Percentiles rank a stretch among this genome's conserved stretches.
Evolutionary conservation across 208 protist species (phyloP).

Genomic region (Leishmania guyanensis): DNA sequence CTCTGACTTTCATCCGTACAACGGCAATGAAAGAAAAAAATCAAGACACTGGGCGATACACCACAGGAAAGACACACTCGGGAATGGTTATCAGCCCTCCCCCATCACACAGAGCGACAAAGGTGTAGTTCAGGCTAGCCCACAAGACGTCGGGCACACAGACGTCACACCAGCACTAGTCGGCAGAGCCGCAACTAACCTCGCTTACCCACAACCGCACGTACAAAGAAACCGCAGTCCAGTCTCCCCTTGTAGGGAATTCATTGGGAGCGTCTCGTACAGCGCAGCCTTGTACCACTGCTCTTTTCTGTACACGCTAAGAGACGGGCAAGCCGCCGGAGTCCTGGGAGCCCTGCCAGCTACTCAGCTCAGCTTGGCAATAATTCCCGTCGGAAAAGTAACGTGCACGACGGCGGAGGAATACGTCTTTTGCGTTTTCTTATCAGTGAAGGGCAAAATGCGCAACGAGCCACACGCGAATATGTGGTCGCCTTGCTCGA

Average conservation of each 20-base stretch:
- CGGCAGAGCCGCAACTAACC: not conserved
- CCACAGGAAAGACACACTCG: not conserved
- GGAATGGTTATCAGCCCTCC: not conserved
- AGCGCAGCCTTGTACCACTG: not conserved
- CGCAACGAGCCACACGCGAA: slow-evolving; percentile 73
- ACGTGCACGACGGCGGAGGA: slow-evolving; percentile 69
- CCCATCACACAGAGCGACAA: not conserved
- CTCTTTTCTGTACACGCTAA: not conserved
- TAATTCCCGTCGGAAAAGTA: slow-evolving; percentile 23
- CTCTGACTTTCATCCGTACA: not conserved
- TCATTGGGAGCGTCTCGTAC: not conserved
- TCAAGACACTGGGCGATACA: not conserved
- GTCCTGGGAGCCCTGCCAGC: not conserved
- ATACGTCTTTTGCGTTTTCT: slow-evolving; percentile 54
- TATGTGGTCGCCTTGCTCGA: slow-evolving; percentile 49
- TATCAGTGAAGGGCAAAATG: slow-evolving; percentile 54
- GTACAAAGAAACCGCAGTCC: not conserved
- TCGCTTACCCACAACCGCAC: not conserved
- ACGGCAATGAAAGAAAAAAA: not conserved
- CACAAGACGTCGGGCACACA: not conserved
- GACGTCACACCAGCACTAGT: not conserved
- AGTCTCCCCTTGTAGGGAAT: not conserved
- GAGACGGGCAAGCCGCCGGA: not conserved
- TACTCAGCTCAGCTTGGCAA: slow-evolving; percentile 18
- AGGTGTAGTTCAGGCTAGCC: too few species aligned